Evolutionary conservation across 768 basidiomycete species (phyloP).

Genomic region (Pisolithus tinctorius): DNA sequence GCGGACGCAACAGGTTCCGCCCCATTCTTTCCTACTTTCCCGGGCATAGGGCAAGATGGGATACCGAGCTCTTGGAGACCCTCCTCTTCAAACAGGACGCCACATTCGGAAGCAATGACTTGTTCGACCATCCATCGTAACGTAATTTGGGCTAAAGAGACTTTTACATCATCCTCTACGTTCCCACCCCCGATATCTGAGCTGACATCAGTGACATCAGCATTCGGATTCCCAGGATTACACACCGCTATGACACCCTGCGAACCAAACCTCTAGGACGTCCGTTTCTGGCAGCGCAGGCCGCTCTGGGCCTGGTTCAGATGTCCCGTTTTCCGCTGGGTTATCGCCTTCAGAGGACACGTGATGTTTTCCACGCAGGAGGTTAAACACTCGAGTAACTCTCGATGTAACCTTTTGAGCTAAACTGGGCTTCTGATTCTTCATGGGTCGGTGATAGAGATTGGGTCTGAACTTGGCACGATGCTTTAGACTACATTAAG

Average conservation of each 20-base stretch:
- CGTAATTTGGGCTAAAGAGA: slow-evolving; percentile 50
- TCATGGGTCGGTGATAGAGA: slow-evolving; percentile 41
- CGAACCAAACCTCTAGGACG: slow-evolving; percentile 77
- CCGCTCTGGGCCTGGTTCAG: neutral
- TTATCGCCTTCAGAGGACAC: neutral
- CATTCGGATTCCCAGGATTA: neutral
- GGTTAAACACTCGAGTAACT: neutral
- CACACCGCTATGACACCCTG: slow-evolving; percentile 66
- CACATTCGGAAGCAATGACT: slow-evolving; percentile 48
- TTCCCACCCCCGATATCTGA: slow-evolving; percentile 68
- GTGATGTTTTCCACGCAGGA: neutral
- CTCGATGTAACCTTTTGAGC: neutral
- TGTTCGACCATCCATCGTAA: slow-evolving; percentile 80
- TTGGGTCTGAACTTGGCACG: slow-evolving; percentile 64
- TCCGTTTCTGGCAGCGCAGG: slow-evolving; percentile 28
- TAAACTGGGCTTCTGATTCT: slow-evolving; percentile 6
- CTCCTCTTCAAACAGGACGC: slow-evolving; percentile 47
- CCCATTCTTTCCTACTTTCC: neutral
- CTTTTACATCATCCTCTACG: slow-evolving; percentile 34
- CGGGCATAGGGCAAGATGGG: neutral
- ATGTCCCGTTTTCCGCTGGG: neutral
- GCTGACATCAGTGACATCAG: neutral
- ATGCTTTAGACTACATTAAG: slow-evolving; percentile 35
- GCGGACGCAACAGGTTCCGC: neutral
- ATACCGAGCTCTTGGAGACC: slow-evolving; percentile 44